These are phyloP conservation scores for thale cress (Arabidopsis thaliana) DNA, from an alignment of 345 rosid species.

Conservation along the genomic window DNA sequence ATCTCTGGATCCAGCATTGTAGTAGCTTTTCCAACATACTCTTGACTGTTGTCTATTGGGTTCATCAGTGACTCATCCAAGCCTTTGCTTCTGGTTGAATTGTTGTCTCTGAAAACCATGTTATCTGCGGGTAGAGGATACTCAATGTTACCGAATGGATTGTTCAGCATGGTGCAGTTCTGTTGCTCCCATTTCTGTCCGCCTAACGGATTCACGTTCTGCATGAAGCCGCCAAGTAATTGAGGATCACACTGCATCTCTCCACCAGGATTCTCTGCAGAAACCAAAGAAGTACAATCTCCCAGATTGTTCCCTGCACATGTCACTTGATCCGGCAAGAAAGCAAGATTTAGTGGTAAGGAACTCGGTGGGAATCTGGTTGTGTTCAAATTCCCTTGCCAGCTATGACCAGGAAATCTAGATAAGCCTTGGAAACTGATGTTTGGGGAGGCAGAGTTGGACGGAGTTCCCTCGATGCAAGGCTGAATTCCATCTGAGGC, in stretches of 20 bases:
- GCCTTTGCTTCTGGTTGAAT: conserved; percentile 38
- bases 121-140: conserved; percentile 27
- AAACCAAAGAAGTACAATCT: conserved; percentile 54
- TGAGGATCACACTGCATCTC: conserved; percentile 59
- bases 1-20: conserved; percentile 46
- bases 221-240: conserved; percentile 52
- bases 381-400: conserved; percentile 58
- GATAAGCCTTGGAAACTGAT: conserved; percentile 50
- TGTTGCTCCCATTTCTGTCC: conserved; percentile 63
- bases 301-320: conserved; percentile 42
- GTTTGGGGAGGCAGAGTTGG: conserved; percentile 50
- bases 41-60: conserved; percentile 46
- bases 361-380: conserved; percentile 58
- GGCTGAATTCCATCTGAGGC: conserved; percentile 53
- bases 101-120: conserved; percentile 27
- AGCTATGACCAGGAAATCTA: conserved; percentile 55
- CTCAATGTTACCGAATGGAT: conserved; percentile 48
- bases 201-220: conserved; percentile 45
- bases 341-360: conserved; percentile 49
- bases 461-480: conserved; percentile 49
- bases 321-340: conserved; percentile 50
- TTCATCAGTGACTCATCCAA: conserved; percentile 49
- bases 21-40: conserved; percentile 48
- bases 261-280: conserved; percentile 49
- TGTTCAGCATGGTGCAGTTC: conserved; percentile 39